Evolutionary conservation across 2,329 filamentous ascomycete genomes (phyloP), one percentile per base, ranked within the genome.

Genomic region (Curvularia eragrostidis): DNA sequence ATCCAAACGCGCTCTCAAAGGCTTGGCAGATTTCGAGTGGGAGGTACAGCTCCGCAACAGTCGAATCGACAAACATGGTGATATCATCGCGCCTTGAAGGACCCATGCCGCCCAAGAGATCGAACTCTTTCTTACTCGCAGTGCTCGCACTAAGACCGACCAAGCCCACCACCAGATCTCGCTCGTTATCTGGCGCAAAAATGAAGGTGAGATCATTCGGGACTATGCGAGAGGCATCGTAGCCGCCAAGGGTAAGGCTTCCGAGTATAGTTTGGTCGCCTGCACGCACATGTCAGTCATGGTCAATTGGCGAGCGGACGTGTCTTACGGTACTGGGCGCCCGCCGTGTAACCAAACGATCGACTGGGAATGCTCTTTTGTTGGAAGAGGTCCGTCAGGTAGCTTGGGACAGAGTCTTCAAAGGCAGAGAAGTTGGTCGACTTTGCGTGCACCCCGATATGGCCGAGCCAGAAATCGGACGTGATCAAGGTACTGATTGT

Each of bases 311-410:
- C 28, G 19, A 9, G 21, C 7, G 34, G 19, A 18, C 18, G 34
- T 21, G 26, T 75, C 84, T 73, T 78, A 88, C 87, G 83, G 69
- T 92, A 92, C 60, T 84, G 83, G n/a, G 89, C 89, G 15, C 90
- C 90, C 39, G 89, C 89, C 3, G 90, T 92, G 72, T 88, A 93
- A 50, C 88, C 89, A 71, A 90, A 92, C 41, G 88, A 90, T 61
- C 91, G 82, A 71, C 89, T 91, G 1, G 89, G 87, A 47, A 92
- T 89, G 56, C 77, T 79, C 8, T 84, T 84, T 44, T 73, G 67
- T 10, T 82, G 75, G 68, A 87, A 83, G 42, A 90, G 84, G 50
- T 67, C 62, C 1, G 74, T 75, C 71, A 82, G 77, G 62, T 77
- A 89, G 77, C 69, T 87, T 75, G 64, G 84, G 77, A 68, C 88